Base-by-base conservation (phyloP, 1,139 yeast species). In the Diutina pseudorugosa region DNA sequence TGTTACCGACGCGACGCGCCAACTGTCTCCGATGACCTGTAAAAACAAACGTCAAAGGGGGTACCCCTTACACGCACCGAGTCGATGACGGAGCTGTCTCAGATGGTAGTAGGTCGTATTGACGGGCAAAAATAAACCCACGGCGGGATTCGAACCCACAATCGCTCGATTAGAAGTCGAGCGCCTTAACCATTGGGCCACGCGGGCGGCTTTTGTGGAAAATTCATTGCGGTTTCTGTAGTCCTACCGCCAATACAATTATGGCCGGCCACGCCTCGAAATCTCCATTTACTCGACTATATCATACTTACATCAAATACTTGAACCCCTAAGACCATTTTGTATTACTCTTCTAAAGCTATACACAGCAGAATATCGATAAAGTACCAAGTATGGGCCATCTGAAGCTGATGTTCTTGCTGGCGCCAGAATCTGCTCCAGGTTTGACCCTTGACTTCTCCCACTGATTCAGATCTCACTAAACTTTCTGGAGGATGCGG, bases 401-500 rank as follows among this genome's bases (percentile, higher is more conserved):
- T 30, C 11, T 30, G 36, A 30, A 30, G 36, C 36, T 30, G 8
- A 30, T 30, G 36, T 30, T 30, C 36, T 14, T 30, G 16, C 11
- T 30, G 36, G 4, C 36, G 36, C 36, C 36, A 30, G 5, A 30
- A 4, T 30, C 36, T 30, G n/a, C 36, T 14, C 36, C 25, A 23
- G 4, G 25, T 4, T 23, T 23, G 25, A 23, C 25, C 25, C 7
- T 7, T 7, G 4, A 23, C 25, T 23, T 23, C 6, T 23, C 25
- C 25, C 25, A 23, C 6, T 23, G 25, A 23, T 23, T 23, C 68
- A 65, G 18, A 62, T 14, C 59, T 47, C n/a, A 60, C 59, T 20
- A 80, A 57, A 55, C 74, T 71, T 3, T 63, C 56, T 1, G 68
- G 66, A 1, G 53, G 52, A 58, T 81, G 86, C 0, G 84, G 83